phyloP scores from a whole-genome alignment of 345 rosid genomes.

The Salix viminalis region DNA sequence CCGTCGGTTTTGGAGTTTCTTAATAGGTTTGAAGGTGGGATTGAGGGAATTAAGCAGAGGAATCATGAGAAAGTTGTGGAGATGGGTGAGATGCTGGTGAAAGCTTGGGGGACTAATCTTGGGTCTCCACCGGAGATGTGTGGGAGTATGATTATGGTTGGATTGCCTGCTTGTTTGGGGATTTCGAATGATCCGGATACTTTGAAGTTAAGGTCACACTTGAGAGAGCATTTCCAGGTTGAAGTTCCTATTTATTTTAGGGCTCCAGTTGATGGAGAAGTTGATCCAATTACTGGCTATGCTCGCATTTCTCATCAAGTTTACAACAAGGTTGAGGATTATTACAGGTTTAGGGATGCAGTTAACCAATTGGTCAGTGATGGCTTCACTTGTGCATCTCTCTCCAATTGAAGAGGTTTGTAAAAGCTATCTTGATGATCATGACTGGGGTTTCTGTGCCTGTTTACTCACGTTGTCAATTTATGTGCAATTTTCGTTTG shows the following conservation, averaged over 20 bases:
- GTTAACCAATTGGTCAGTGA: conserved; percentile 47
- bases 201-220: conserved; percentile 52
- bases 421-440: background rate
- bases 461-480: too few species aligned
- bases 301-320: conserved; percentile 84
- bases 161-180: conserved; percentile 65
- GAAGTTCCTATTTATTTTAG: conserved; percentile 77
- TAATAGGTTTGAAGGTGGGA: conserved; percentile 75
- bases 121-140: conserved; percentile 88
- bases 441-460: background rate
- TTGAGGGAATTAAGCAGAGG: conserved; percentile 77
- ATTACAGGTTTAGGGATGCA: conserved; percentile 65
- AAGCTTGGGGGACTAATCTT: conserved; percentile 87
- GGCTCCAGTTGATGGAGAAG: conserved; percentile 49
- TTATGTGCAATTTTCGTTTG: too few species aligned
- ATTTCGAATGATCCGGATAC: conserved; percentile 52
- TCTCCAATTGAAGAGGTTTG: conserved; percentile 33
- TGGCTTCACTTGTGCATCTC: conserved; percentile 52
- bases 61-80: conserved; percentile 70
- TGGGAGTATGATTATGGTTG: conserved; percentile 87
- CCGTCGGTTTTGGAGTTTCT: conserved; percentile 72
- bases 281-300: conserved; percentile 53
- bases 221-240: conserved; percentile 59
- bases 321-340: conserved; percentile 76
- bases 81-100: conserved; percentile 78